Base-by-base conservation (phyloP, 108 stramenopile species). In the Discostella pseudostelligera region DNA sequence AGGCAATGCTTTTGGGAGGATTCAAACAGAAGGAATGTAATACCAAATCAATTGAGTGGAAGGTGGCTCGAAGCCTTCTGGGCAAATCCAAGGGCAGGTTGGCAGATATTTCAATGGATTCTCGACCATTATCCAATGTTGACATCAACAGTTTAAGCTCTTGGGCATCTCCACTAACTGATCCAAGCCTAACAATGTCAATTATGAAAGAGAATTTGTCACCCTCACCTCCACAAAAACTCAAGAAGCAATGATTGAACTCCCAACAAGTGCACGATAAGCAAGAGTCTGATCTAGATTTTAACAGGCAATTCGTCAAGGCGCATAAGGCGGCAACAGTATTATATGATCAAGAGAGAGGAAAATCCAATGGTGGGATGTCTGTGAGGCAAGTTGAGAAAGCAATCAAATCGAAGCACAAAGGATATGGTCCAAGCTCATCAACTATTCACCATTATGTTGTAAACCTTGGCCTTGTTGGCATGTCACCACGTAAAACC, bases 391-490 rank as follows among this genome's bases (percentile, higher is more conserved):
- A 50, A 13, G 24, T 50, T 1, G 49, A 22, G 25, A 11, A 0
- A 1, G 4, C 2, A 1, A 25, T 50, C 24, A 50, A 50, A 25
- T 4, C 7, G 22, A 50, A 50, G 5, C 12, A 50, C 49, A 50
- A 50, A 25, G 54, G 50, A 28, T 1, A 35, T 55, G 54, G 32
- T 13, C 32, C 32, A 2, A 36, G 54, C 17, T 14, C 12, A 17
- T 0, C 32, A 0, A 55, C 54, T 14, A 55, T 55, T 55, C 54
- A 55, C 14, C 54, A 55, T 17, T 55, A 55, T 16, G 49, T 50
- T 22, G 29, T 55, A 14, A 35, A 19, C 0, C 7, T 5, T 11
- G 54, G 32, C 54, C 7, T 12, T 26, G 12, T 55, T 36, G 35
- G 35, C 1, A 55, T 16, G 32, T 55, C 54, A 26, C 50, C 50